Percentiles rank a stretch among this genome's conserved stretches.
Conservation (phyloP, 371 early-diverging fungal genomes). For the Fennellomyces sp. region DNA sequence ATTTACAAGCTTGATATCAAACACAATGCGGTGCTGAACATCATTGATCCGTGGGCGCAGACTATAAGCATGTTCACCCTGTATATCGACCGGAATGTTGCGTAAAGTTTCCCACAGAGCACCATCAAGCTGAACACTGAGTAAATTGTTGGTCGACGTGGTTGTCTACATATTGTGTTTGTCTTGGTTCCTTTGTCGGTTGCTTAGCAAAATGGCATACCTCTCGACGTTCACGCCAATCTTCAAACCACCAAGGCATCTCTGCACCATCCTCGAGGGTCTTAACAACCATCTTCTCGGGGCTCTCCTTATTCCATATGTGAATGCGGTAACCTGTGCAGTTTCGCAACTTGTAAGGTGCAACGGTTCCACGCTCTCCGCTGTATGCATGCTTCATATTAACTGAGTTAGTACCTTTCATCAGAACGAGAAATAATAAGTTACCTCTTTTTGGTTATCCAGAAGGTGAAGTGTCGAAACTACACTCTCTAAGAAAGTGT, state of each 20-base stretch:
- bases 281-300: slow-evolving; percentile 65
- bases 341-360: slow-evolving; percentile 88
- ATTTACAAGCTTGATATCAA: slow-evolving; percentile 83
- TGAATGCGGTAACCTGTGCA: slow-evolving; percentile 88
- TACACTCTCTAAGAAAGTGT: slow-evolving; percentile 85
- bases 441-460: slow-evolving; percentile 36
- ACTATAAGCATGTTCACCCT: slow-evolving; percentile 77
- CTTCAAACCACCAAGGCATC: slow-evolving; percentile 93
- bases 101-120: slow-evolving; percentile 91
- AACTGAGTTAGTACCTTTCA: neutral
- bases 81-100: slow-evolving; percentile 85
- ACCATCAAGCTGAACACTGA: slow-evolving; percentile 87
- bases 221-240: slow-evolving; percentile 93
- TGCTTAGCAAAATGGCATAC: slow-evolving; percentile 28
- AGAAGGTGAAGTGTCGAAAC: slow-evolving; percentile 65
- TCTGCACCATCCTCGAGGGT: slow-evolving; percentile 73
- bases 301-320: slow-evolving; percentile 74
- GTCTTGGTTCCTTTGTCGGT: neutral
- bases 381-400: slow-evolving; percentile 29
- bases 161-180: slow-evolving; percentile 20
- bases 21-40: slow-evolving; percentile 83
- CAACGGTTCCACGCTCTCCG: slow-evolving; percentile 50
- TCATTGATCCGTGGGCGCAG: slow-evolving; percentile 80
- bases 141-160: slow-evolving; percentile 56
- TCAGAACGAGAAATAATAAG: neutral